Evolutionary conservation across 2,329 filamentous ascomycete genomes (phyloP), one percentile per base, ranked within the genome.

Genomic region (Simplicillium sp.): DNA sequence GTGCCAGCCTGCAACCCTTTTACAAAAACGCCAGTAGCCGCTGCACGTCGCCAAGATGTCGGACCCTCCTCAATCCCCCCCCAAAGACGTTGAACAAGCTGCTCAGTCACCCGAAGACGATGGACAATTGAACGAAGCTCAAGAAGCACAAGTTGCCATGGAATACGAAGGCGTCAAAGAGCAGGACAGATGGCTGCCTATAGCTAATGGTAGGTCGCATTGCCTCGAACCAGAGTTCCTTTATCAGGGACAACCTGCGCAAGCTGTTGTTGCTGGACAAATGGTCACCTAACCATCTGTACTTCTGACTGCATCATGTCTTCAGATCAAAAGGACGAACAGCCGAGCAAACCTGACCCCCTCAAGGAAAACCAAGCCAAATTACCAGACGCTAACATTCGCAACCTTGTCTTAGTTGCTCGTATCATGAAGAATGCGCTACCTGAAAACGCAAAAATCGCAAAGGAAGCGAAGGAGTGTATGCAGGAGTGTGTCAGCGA

Each of bases 401-500:
- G 84, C 58, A 92, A 92, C 68, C 88, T 87, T 78, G 84, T 80
- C 66, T 81, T 84, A 98, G 92, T 98, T 57, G 92, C 92, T 50
- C 84, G 92, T 43, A 97, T 98, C 64, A 98, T 98, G 92, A 98
- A 98, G 66, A 84, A 88, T 54, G 92, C 92, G 7, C 74, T 98
- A 37, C 92, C 92, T 39, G 92, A 98, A 50, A 98, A 98, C 59
- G 92, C 92, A 52, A 98, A 98, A 68, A 98, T 98, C 46, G 89
- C 89, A 45, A 98, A 98, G 61, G 92, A 98, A 61, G 92, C 92
- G 42, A 98, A 98, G 65, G 92, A 98, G 62, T 98, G 92, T 67
- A 97, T 98, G 92, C 92, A 98, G 65, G 92, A 98, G 65, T 98
- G 92, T 59, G 92, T 98, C 44, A 96, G 89, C 80, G 92, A 98